A percentile compares a stretch with the other conserved stretches of the same genome.
Conservation (phyloP, 2,329 filamentous ascomycete species). For the Sclerotinia nivalis region DNA sequence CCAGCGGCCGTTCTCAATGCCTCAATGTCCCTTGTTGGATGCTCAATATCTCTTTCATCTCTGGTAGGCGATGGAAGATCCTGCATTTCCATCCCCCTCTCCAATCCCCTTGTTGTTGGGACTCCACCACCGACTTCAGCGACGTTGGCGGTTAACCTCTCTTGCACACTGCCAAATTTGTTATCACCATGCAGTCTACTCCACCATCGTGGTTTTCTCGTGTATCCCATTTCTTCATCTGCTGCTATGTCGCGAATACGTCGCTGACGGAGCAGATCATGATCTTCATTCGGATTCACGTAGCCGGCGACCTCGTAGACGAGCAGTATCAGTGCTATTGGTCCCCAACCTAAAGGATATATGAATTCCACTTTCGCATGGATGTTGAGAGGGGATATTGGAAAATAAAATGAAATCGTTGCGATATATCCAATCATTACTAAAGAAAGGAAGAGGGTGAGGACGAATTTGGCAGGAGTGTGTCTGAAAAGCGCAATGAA, state of each 20-base stretch:
- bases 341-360: slow-evolving; percentile 63
- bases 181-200: slow-evolving; percentile 43
- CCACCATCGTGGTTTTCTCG: slow-evolving; percentile 68
- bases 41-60: slow-evolving; percentile 22
- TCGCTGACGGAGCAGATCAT: slow-evolving; percentile 64
- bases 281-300: slow-evolving; percentile 69
- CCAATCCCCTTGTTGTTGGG: slow-evolving; percentile 38
- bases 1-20: slow-evolving; percentile 25
- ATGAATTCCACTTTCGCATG: slow-evolving; percentile 55
- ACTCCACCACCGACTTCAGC: slow-evolving; percentile 42
- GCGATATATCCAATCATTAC: slow-evolving; percentile 61
- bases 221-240: slow-evolving; percentile 62
- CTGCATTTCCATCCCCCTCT: slow-evolving; percentile 44
- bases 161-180: slow-evolving; percentile 38
- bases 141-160: slow-evolving; percentile 41
- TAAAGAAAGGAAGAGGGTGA: slow-evolving; percentile 55
- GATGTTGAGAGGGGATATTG: slow-evolving; percentile 58
- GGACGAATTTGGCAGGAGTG: slow-evolving; percentile 58
- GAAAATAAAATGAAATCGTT: slow-evolving; percentile 59
- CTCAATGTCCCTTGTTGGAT: slow-evolving; percentile 48
- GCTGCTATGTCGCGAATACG: slow-evolving; percentile 54
- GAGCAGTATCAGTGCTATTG: slow-evolving; percentile 57
- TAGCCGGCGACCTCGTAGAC: slow-evolving; percentile 58
- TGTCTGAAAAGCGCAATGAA: slow-evolving; percentile 53
- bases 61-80: slow-evolving; percentile 32